Evolutionary conservation across 2,329 filamentous ascomycete genomes (phyloP), one percentile per base, ranked within the genome.

Genomic region (Arthrobotrys sinensis): DNA sequence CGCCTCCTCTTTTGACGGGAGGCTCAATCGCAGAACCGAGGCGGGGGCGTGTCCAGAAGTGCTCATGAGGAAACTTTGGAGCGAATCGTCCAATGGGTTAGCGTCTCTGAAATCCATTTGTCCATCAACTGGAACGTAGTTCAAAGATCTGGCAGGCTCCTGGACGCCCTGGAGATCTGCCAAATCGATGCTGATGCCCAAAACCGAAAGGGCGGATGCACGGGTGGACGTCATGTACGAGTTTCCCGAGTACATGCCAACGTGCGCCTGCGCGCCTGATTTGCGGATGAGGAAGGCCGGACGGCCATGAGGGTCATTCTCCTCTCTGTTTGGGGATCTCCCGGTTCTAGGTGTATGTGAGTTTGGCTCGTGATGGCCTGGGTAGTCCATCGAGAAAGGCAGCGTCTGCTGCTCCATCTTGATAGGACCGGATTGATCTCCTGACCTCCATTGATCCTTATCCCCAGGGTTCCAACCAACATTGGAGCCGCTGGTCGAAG

Each of bases 131-230:
- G 89, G 85, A 92, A 90, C 81, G n/a, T 79, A 65, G 36, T 79
- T 73, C 53, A 79, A 12, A 4, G 32, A 68, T n/a, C 93, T 91
- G 0, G 87, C 86, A 0, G 88, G 89, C 55, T 91, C 88, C 82
- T 93, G 93, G 52, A 68, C 34, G 12, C 75, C 75, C 34, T 72
- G 67, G 24, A 79, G n/a, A 14, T 91, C 89, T 11, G 91, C 90
- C 48, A 95, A 88, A 83, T 96, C 92, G 81, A 96, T 91, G 53
- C 92, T 91, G 81, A 91, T 92, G 38, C 93, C 93, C 48, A 96
- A 89, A 66, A 96, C 89, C 0, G 92, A 91, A n/a, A 96, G 86
- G 7, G 89, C 90, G 0, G 91, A 94, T 55, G 92, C 92, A 81
- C 91, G 91, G 82, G 94, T 91, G 6, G 91, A 90, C 84, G 90